Base-by-base conservation (phyloP, 192 early-diverging fungal genomes). In the Backusella australiensis region DNA sequence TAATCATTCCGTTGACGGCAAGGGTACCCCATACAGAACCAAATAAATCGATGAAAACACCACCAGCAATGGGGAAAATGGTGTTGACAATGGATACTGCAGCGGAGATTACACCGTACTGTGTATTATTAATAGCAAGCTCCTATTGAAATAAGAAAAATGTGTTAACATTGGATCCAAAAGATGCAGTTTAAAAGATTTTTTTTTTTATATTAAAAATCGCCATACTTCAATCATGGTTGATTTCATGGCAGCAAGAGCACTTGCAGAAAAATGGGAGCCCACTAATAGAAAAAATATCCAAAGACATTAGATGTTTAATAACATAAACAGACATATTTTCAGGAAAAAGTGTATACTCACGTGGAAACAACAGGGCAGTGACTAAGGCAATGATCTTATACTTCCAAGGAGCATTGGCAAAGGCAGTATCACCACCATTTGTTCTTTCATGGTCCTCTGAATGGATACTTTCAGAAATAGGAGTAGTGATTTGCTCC, bases 211-310 rank as follows among this genome's bases (percentile, higher is more conserved):
- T 70, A 29, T 71, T 11, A 72, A 34, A 72, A 15, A 17, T 17
- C 12, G 44, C 26, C 79, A 67, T 89, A 91, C 92, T 82, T 90
- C 86, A 75, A 89, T 90, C 52, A 94, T 81, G 9, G 89, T 91
- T 70, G 89, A 85, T 70, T 94, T 94, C 76, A 94, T 78, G 2
- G 92, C 90, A 5, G 91, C 86, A 34, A 93, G 86, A 72, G 91
- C 89, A 66, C 90, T 90, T 49, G 85, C 82, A 5, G 91, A 88
- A 77, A 90, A 94, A 77, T 94, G 93, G 36, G 86, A 89, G 29
- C 92, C 92, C 71, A 94, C 85, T 91, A 84, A 44, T 39, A 38
- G 34, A 42, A 26, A 42, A 41, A 34, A 29, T 21, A n/a, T 35
- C 21, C 56, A 63, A 29, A 63, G 21, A 11, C 1, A n/a, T 49